Evolutionary conservation across 2,329 filamentous ascomycete species (phyloP), one percentile per base, ranked within the genome.

Genomic region (Alternaria triticimaculans): DNA sequence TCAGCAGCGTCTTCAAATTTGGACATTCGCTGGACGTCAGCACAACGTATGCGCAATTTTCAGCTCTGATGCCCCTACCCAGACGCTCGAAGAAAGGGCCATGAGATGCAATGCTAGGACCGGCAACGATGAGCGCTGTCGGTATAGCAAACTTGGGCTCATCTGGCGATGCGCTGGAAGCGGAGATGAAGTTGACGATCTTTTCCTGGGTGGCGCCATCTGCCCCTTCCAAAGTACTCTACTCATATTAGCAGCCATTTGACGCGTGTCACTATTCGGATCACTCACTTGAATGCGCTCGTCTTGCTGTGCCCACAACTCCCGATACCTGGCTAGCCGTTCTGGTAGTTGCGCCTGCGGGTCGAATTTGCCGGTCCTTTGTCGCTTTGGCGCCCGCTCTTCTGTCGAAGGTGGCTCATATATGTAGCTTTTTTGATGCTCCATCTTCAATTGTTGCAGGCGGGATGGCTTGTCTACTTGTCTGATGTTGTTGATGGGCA

Each of bases 41-140:
- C 15, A 88, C 82, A 6, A 93, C 87, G 67, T 93, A 89, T 54
- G 84, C 84, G 53, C 88, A 87, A 18, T 75, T 58, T 77, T 64
- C 77, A 68, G 72, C 81, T 80, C 61, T 74, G 61, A 82, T 80
- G 28, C 73, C 75, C 60, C 74, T 66, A 12, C 87, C 86, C 11
- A 94, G 81, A 76, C 93, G 90, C 62, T 88, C 84, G 70, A 94
- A 94, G n/a, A 94, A 84, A 12, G 91, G 83, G 45, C 89, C 87
- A 76, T 94, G 91, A 2, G 90, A 91, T 37, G 91, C 89, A 70
- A 94, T 90, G 67, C 92, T 93, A 8, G 92, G 91, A 0, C 92
- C 93, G 9, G 91, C 92, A 62, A 93, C 87, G 69, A 95, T 88
- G 69, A 95, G 90, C 3, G 87, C 90, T 8, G 90, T 87, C 0